Conservation (phyloP, 306 rosid genomes). For the Cucurbita maxima region DNA sequence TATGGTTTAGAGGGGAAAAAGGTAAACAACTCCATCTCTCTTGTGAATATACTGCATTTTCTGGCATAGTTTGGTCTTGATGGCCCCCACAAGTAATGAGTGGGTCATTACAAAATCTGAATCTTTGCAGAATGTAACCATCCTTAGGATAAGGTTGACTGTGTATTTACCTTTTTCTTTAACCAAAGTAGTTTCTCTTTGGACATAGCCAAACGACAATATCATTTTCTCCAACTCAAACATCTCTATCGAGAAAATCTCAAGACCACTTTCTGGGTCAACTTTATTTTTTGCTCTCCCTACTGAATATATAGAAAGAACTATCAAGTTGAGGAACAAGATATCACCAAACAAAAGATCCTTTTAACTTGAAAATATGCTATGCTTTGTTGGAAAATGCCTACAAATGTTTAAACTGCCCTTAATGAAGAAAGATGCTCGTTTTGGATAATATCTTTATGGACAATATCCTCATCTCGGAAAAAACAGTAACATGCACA, state of each 20-base stretch:
- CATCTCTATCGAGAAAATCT: background rate
- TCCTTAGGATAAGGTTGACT: background rate
- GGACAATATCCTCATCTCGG: background rate
- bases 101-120: background rate
- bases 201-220: background rate
- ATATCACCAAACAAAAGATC: background rate
- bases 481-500: background rate
- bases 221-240: background rate
- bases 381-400: background rate
- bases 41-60: background rate
- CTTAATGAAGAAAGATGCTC: background rate
- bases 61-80: constrained; percentile 4
- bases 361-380: background rate
- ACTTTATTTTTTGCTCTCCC: background rate
- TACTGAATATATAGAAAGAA: background rate
- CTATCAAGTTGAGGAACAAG: background rate
- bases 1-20: background rate
- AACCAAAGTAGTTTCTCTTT: background rate
- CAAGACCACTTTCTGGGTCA: background rate
- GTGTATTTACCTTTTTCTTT: background rate
- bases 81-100: constrained; percentile 5
- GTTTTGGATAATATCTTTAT: background rate
- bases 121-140: background rate
- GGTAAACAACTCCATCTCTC: background rate
- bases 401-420: background rate